Base-by-base conservation (phyloP, 805 yeast genomes). In the Hanseniaspora lindneri region DNA sequence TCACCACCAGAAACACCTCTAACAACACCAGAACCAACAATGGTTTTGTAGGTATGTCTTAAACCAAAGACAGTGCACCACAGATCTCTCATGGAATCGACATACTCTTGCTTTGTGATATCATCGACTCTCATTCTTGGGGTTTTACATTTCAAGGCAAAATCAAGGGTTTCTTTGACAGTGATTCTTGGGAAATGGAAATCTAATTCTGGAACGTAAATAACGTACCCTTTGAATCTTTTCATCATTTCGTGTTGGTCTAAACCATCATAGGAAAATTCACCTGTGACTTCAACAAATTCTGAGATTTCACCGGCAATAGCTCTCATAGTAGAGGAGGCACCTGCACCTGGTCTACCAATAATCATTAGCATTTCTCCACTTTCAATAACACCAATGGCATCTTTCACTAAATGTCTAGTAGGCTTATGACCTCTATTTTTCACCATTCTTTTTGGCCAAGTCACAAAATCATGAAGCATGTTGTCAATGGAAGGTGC, bases 1-100 rank as follows among this genome's bases (percentile, higher is more conserved):
- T 79, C 82, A 64, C 84, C 84, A 58, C 84, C 84, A 30, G 83
- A 77, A 40, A 79, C 76, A 62, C 84, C 84, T 61, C 83, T 70
- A 16, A 79, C 76, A 49, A 72, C 74, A 60, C 79, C 83, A 57
- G 76, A 75, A 59, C 84, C 84, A 46, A 79, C 83, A 43, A 76
- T 69, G 19, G 85, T 79, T 53, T 75, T 68, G 52, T 72, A 69
- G 11, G 80, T 76, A 60, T 79, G 82, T 40, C 72, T 67, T 54
- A 77, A 64, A 51, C 81, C 82, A 57, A 70, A 74, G 17, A 75
- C 67, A 3, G 68, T 65, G 53, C 68, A 65, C 61, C 66, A 61
- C 53, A 66, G 51, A 52, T 66, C 69, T 55, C 69, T 65, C 54
- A 64, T 56, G 43, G 59, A 62, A 27, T 62, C 58, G 20, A 66